These are phyloP conservation scores for Pleurotus salmoneostramineus DNA, from an alignment of 768 basidiomycete genomes.

Conservation along the genomic window DNA sequence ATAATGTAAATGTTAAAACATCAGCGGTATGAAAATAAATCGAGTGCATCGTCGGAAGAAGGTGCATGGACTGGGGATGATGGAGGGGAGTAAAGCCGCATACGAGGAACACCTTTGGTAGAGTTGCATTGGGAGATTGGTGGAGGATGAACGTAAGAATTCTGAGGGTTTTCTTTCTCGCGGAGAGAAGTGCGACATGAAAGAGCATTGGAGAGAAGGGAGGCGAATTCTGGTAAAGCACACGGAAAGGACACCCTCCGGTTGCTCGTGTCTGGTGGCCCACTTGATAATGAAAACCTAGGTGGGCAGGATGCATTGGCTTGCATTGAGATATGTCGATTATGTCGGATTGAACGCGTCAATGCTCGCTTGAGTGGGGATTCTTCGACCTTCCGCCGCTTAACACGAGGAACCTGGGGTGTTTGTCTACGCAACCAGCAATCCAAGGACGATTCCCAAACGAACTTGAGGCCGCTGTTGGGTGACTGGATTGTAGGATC, in stretches of 20 bases:
- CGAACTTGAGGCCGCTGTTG: slow-evolving; percentile 26
- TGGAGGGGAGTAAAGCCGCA: neutral
- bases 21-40: slow-evolving; percentile 40
- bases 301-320: neutral
- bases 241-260: neutral
- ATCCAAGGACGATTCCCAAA: slow-evolving; percentile 44
- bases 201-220: slow-evolving; percentile 12
- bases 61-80: slow-evolving; percentile 9
- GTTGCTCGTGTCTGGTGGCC: slow-evolving; percentile 6
- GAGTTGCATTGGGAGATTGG: neutral
- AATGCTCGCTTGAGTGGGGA: slow-evolving; percentile 9
- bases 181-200: slow-evolving; percentile 12
- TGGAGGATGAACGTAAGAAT: neutral
- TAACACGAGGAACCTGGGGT: slow-evolving; percentile 10
- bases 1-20: slow-evolving; percentile 13
- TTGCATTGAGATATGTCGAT: neutral
- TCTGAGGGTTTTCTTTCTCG: neutral
- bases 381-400: slow-evolving; percentile 15
- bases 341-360: slow-evolving; percentile 12
- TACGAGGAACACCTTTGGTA: neutral
- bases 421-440: slow-evolving; percentile 35
- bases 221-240: slow-evolving; percentile 10
- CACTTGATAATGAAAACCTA: neutral
- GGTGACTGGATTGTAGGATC: neutral
- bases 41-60: slow-evolving; percentile 45